These are phyloP conservation scores for Penicillium fuscoglaucum DNA, from an alignment of 2,329 filamentous ascomycete genomes.

Conservation along the genomic window DNA sequence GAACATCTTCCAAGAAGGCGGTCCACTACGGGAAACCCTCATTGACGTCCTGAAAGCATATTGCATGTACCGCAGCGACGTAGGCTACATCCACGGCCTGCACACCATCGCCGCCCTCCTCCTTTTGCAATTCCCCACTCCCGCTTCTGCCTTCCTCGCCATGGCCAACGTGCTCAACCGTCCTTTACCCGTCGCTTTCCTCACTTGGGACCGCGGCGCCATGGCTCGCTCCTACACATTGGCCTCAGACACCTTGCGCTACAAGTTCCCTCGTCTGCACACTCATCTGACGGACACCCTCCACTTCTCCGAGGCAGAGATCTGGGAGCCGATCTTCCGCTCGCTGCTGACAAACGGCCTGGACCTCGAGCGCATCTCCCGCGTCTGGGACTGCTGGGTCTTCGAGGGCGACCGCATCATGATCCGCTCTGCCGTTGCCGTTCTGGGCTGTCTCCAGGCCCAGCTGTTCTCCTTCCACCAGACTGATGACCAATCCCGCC, in stretches of 20 bases:
- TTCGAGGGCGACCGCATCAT: constrained; percentile 59
- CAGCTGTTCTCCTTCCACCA: constrained; percentile 44
- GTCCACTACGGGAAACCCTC: constrained; percentile 56
- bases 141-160: constrained; percentile 57
- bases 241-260: constrained; percentile 57
- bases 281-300: constrained; percentile 51
- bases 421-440: constrained; percentile 47
- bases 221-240: constrained; percentile 58
- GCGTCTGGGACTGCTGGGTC: constrained; percentile 63
- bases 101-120: constrained; percentile 61
- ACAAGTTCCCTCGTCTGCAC: constrained; percentile 58
- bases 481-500: constrained; percentile 40
- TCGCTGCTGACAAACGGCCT: constrained; percentile 55
- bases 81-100: constrained; percentile 61
- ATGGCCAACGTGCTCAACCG: constrained; percentile 64
- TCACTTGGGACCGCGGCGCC: constrained; percentile 57
- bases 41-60: constrained; percentile 63
- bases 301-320: constrained; percentile 44
- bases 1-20: constrained; percentile 57
- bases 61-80: constrained; percentile 63
- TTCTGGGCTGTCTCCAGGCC: constrained; percentile 45
- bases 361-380: constrained; percentile 53
- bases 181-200: constrained; percentile 60
- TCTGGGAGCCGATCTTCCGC: constrained; percentile 56
- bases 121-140: constrained; percentile 56